Base-by-base conservation (phyloP, 2,329 filamentous ascomycete species). In the Cephalotrichum gorgonifer region DNA sequence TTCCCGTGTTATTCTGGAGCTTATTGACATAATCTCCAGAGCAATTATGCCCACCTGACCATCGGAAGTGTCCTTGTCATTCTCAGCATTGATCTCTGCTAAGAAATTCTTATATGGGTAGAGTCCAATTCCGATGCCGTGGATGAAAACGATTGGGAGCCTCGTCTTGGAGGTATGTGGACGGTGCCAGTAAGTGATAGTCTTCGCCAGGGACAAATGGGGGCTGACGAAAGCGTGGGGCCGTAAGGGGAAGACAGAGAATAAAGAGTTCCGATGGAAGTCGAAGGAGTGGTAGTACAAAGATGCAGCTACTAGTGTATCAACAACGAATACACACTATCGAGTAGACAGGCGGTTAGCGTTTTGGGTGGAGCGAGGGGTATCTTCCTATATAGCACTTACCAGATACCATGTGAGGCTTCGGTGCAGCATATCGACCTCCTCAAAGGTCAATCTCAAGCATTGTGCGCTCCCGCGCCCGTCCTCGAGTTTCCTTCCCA, bases 81-180 rank as follows among this genome's bases (percentile, higher is more conserved):
- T 52, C 8, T 55, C 45, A 17, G 64, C 59, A 53, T 75, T 74
- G 46, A 83, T 62, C 50, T 79, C 70, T 46, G 63, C 60, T 11
- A 83, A 59, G 55, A 80, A 79, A 25, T 68, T 64, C 20, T 72
- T 67, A 54, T 83, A 80, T 0, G 78, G 73, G 54, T 76, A 73
- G 3, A 83, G 55, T 2, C 60, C 60, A 27, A 62, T 43, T 61
- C 79, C 78, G 49, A 83, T 81, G 27, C 81, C 79, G 54, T 84
- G 79, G 26, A 84, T 71, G 58, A 81, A 83, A 6, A 84, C 61
- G 14, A 84, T 59, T 0, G 79, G 79, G 3, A 77, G 66, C 39
- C 70, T 69, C 1, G 68, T 75, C 49, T 70, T 73, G 2, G 79
- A 80, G 1, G 71, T 81, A 54, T 84, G 80, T 9, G 73, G 73